Evolutionary conservation across 2,329 filamentous ascomycete genomes (phyloP).

Genomic region (Penicillium sp.): DNA sequence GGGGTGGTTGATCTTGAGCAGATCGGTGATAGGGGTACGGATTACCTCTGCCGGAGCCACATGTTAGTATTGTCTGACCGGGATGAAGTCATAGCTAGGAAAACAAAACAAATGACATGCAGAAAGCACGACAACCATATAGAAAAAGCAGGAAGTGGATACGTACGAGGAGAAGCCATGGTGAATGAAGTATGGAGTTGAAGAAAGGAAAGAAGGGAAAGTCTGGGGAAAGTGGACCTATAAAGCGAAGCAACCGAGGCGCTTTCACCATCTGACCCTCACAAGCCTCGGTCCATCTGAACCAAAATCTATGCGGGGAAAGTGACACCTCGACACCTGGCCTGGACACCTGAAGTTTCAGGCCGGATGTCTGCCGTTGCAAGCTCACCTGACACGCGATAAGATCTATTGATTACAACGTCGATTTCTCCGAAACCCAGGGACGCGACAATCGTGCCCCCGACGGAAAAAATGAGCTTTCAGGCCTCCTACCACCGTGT

Average conservation of each 20-base stretch:
- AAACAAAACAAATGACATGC: neutral
- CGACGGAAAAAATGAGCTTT: neutral
- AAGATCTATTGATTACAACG: neutral
- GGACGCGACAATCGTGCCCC: neutral
- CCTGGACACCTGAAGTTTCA: neutral
- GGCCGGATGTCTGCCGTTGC: neutral
- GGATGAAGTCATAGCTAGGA: slow-evolving; percentile 16
- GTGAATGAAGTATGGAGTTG: slow-evolving; percentile 11
- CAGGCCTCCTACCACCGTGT: neutral
- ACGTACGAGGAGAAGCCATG: slow-evolving; percentile 82
- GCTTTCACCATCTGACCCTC: slow-evolving; percentile 5
- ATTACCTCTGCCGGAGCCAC: slow-evolving; percentile 66
- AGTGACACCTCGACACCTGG: neutral
- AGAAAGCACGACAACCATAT: neutral
- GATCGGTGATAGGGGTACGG: slow-evolving; percentile 88
- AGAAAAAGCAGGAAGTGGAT: neutral
- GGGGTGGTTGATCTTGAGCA: slow-evolving; percentile 97
- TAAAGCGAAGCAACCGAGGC: slow-evolving; percentile 19
- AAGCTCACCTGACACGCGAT: neutral
- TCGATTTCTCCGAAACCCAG: neutral
- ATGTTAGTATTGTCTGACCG: neutral
- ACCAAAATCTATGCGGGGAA: neutral
- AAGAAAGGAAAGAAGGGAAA: slow-evolving; percentile 10
- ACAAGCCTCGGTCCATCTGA: slow-evolving; percentile 19
- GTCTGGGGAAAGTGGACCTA: slow-evolving; percentile 24